phyloP scores from a whole-genome alignment of 352 stramenopile species.

The Phytophthora citricola region DNA sequence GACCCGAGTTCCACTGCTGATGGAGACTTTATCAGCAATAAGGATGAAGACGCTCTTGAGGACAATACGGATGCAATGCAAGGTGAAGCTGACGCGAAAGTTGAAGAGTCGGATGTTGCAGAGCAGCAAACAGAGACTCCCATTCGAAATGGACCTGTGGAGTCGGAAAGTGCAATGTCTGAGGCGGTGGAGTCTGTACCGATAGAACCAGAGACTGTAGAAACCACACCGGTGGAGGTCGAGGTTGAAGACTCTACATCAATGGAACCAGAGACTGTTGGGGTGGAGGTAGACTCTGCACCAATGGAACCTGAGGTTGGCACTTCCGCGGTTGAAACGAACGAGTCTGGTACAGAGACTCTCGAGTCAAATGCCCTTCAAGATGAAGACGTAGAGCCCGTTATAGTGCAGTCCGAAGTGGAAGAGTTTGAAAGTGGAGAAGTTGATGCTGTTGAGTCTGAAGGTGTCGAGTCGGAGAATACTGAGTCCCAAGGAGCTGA shows the following conservation, averaged over 20 bases:
- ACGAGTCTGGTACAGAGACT: background rate
- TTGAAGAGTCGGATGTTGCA: constrained; percentile 2
- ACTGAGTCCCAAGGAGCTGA: background rate
- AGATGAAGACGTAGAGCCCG: background rate
- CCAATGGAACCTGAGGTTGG: background rate
- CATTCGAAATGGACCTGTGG: background rate
- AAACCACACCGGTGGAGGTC: background rate
- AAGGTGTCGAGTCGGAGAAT: background rate
- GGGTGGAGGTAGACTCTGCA: background rate
- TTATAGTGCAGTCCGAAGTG: background rate
- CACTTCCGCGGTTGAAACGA: too few species aligned
- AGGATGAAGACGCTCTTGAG: background rate
- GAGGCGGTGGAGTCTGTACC: background rate
- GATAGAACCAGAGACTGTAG: background rate
- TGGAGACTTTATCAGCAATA: background rate
- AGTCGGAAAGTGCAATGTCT: background rate
- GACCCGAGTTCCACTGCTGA: background rate
- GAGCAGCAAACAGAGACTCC: background rate
- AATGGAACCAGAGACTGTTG: too few species aligned
- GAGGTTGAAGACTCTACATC: too few species aligned
- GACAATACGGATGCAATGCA: constrained; percentile 1
- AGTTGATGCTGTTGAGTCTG: background rate
- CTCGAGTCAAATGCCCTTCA: background rate
- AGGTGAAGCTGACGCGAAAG: background rate
- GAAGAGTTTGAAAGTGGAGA: background rate